Base-by-base conservation (phyloP, 441 rosid genomes). In the Gossypium davidsonii region DNA sequence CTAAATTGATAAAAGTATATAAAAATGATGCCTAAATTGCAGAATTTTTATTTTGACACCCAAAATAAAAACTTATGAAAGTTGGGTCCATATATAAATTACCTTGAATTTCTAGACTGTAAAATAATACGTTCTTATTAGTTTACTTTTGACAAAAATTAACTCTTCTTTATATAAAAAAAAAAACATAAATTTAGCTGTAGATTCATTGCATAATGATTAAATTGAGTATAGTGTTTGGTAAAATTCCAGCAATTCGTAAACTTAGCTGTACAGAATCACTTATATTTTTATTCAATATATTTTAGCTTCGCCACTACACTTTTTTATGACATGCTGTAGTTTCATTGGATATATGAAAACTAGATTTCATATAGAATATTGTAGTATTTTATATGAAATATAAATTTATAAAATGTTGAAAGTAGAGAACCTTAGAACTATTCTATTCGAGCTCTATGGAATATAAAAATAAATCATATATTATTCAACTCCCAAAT, bases 261-360 rank as follows among this genome's bases (percentile, higher is more conserved):
- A 61, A 28, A 28, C 66, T 6, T 61, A 61, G 66, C 66, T 61
- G 66, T 61, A 61, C 7, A 31, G 66, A 31, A 61, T 61, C 66
- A 8, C 68, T 39, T 64, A 37, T 18, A 31, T 18, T 15, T 34
- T 6, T 7, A 15, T 23, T 23, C 12, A 12, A 2, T 14, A 6
- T 46, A 46, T 8, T 7, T 48, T 67, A 25, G 26, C 25, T 6
- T 67, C 25, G 2, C 28, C 60, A 20, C 2, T 8, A 67, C 44
- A 49, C n/a, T 49, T 67, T 67, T 26, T 0, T 7, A 2, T 23
- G n/a, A 48, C 58, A 20, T 8, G 59, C 7, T 51, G 10, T n/a
- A 26, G 14, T 15, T 11, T 25, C 10, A 67, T 51, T 67, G 59
- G 25, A 15, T 26, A 26, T 3, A 49, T 1, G 0, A 3, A 15